Evolutionary conservation across 208 protist species (phyloP).

Genomic region (Trypanosoma mega): DNA sequence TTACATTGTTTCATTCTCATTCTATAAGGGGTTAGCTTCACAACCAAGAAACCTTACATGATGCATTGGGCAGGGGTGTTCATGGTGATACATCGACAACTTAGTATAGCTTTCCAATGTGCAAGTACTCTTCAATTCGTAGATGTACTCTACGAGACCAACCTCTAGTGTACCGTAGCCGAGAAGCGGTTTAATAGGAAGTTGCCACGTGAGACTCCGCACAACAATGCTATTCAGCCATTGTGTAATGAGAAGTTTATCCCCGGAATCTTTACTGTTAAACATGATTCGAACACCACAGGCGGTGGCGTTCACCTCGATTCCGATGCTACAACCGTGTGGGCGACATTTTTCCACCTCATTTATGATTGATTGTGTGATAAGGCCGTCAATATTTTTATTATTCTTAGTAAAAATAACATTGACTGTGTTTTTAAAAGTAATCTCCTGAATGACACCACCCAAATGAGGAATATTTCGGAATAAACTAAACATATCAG

Average conservation of each 20-base stretch:
- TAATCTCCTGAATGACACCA: conserved; percentile 58
- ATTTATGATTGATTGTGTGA: conserved; percentile 28
- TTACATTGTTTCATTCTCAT: conserved; percentile 16
- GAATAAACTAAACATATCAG: conserved; percentile 89
- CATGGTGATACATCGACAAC: conserved; percentile 61
- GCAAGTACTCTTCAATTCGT: conserved; percentile 67
- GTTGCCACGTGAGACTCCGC: conserved; percentile 77
- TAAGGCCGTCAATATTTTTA: conserved; percentile 72
- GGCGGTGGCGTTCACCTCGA: conserved; percentile 32
- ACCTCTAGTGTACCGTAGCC: conserved; percentile 56
- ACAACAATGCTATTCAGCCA: conserved; percentile 76
- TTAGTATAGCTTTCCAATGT: conserved; percentile 40
- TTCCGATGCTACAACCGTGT: conserved; percentile 35
- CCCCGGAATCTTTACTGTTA: conserved; percentile 33
- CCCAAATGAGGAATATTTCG: conserved; percentile 49
- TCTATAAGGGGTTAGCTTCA: conserved; percentile 10
- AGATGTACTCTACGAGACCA: conserved; percentile 83
- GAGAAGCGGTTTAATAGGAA: conserved; percentile 42
- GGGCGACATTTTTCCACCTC: conserved; percentile 80
- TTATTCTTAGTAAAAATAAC: conserved; percentile 67
- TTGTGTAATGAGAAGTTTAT: conserved; percentile 57
- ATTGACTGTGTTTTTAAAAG: conserved; percentile 72
- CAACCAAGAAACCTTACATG: conserved; percentile 68
- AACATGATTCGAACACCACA: conserved; percentile 58
- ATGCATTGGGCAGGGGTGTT: conserved; percentile 46